These are phyloP conservation scores for Ormosia semicastrata DNA, from an alignment of 306 rosid genomes.

Conservation along the genomic window DNA sequence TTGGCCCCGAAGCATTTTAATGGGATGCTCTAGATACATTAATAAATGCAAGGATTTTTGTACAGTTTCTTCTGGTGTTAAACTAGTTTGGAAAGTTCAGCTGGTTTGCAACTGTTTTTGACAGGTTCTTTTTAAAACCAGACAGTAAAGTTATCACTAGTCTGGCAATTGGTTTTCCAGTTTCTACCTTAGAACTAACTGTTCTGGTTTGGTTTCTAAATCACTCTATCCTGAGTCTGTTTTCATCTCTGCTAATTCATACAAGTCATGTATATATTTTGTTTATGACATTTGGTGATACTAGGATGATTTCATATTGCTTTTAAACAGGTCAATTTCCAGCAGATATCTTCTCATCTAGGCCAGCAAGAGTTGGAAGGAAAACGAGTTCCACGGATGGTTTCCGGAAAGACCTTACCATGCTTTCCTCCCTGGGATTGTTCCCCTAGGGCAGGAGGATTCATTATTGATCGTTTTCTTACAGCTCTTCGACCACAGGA, in stretches of 20 bases:
- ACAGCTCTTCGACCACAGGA: conserved; percentile 95
- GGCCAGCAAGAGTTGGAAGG: conserved; percentile 98
- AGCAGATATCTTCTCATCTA: conserved; percentile 92
- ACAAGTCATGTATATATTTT: not conserved
- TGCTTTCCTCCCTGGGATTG: conserved; percentile 98
- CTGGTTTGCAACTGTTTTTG: not conserved
- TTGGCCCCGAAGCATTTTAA: not conserved
- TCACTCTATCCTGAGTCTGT: not conserved
- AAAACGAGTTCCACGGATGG: conserved; percentile 96
- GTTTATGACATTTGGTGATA: not conserved
- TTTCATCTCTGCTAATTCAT: not conserved
- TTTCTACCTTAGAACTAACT: not conserved
- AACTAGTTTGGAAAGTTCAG: not conserved
- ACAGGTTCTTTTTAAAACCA: not conserved
- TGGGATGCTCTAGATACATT: not conserved
- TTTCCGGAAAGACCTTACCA: conserved; percentile 93
- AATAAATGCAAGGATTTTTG: not conserved
- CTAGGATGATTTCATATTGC: conserved; percentile 17
- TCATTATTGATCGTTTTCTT: conserved; percentile 92
- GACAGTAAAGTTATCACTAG: not conserved
- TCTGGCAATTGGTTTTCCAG: conserved; percentile 12
- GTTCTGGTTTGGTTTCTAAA: not conserved
- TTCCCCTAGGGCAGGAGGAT: conserved; percentile 91
- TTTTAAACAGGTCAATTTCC: conserved; percentile 82
- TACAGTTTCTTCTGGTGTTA: not conserved